A percentile compares a stretch with the other conserved stretches of the same genome.
phyloP scores from a whole-genome alignment of 345 rosid genomes.

The Trapa incisa region DNA sequence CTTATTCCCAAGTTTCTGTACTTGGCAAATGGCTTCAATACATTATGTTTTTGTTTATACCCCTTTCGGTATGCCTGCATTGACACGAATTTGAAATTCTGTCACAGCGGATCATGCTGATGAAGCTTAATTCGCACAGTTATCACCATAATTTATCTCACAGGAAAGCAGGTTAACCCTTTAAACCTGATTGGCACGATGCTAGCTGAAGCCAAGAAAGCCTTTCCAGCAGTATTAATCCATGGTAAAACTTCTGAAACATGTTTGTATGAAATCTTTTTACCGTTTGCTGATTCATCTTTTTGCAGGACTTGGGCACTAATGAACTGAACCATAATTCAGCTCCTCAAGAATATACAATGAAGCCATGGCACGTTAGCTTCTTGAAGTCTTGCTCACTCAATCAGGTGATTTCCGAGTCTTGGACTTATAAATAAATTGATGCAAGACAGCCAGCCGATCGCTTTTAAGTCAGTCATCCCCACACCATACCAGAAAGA shows the following conservation, averaged over 20 bases:
- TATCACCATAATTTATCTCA: not conserved
- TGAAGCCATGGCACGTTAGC: too few species aligned
- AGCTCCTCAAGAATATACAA: slow-evolving; percentile 9
- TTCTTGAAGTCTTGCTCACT: too few species aligned
- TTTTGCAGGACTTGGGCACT: slow-evolving; percentile 44
- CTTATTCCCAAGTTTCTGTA: not conserved
- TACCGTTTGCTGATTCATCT: not conserved
- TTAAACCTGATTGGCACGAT: slow-evolving; percentile 52
- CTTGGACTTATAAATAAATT: too few species aligned
- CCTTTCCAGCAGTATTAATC: slow-evolving; percentile 17
- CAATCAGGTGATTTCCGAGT: too few species aligned
- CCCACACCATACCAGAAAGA: too few species aligned
- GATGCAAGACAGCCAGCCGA: too few species aligned
- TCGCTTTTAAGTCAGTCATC: too few species aligned
- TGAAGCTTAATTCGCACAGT: slow-evolving; percentile 43
- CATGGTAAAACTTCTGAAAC: not conserved
- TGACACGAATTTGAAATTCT: not conserved
- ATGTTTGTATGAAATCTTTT: not conserved
- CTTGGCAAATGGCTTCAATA: not conserved
- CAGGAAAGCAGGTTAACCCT: slow-evolving; percentile 84
- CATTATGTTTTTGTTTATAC: not conserved
- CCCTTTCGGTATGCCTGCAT: not conserved
- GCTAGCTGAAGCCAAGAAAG: slow-evolving; percentile 66
- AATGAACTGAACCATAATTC: slow-evolving; percentile 20
- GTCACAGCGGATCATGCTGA: slow-evolving; percentile 80